Conservation (phyloP, 305 asterid genomes). For the Lippia alba region DNA sequence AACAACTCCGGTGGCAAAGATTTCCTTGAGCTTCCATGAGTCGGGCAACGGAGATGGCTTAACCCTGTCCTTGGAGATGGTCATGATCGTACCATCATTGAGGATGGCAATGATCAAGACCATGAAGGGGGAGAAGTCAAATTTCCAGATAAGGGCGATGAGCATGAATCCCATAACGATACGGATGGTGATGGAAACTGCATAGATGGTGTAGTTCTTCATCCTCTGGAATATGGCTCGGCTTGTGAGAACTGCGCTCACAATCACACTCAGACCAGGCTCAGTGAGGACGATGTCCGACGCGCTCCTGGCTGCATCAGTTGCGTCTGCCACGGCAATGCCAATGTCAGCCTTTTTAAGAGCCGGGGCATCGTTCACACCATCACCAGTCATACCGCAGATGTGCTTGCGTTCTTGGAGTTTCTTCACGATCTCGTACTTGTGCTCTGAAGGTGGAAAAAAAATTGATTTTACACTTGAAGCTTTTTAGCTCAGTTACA, state of each 20-base stretch:
- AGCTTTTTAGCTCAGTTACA: no score
- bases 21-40: slow-evolving; percentile 91
- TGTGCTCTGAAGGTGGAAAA: slow-evolving; percentile 58
- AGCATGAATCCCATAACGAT: slow-evolving; percentile 90
- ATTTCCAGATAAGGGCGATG: slow-evolving; percentile 84
- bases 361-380: slow-evolving; percentile 97
- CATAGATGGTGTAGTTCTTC: slow-evolving; percentile 95
- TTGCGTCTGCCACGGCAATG: slow-evolving; percentile 93
- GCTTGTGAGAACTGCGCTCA: slow-evolving; percentile 88
- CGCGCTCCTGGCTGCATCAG: slow-evolving; percentile 92
- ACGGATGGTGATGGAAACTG: slow-evolving; percentile 94
- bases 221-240: slow-evolving; percentile 96
- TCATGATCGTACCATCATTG: slow-evolving; percentile 96
- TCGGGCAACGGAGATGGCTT: slow-evolving; percentile 95
- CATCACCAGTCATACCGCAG: slow-evolving; percentile 97
- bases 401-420: slow-evolving; percentile 90
- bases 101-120: slow-evolving; percentile 85
- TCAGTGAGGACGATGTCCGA: slow-evolving; percentile 93
- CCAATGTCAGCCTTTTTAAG: slow-evolving; percentile 90
- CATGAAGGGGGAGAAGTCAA: slow-evolving; percentile 97
- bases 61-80: slow-evolving; percentile 90
- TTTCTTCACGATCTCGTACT: slow-evolving; percentile 89
- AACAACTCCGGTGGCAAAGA: slow-evolving; percentile 84
- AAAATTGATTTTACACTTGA: neutral
- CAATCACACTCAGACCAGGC: slow-evolving; percentile 92